Evolutionary conservation across 176 grass and related monocot species (phyloP), one percentile per base, ranked within the genome.

Genomic region (Typha latifolia): DNA sequence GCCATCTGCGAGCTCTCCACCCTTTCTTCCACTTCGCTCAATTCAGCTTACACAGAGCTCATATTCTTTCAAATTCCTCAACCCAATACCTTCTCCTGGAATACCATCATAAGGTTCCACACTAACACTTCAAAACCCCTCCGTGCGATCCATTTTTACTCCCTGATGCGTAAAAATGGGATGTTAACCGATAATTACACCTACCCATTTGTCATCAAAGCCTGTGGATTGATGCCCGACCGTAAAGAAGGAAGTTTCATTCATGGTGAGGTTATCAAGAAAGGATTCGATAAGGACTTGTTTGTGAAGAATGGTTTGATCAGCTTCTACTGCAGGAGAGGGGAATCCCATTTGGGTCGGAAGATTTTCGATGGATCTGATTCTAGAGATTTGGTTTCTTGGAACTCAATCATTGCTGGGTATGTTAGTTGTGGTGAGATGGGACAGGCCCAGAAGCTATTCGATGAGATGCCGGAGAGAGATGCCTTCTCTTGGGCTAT

Each of bases 351-450:
- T 23, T 75, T 71, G 4, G 81, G 84, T 47, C 76, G 81, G 64
- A 91, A 70, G 78, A 74, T 91, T 75, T 87, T 91, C 64, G 81
- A 87, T 14, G 75, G 71, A 53, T 65, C 48, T 12, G 59, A 32
- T 8, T 57, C n/a, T 19, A 82, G 62, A 31, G 75, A 91, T 74
- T 73, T 84, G 74, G 68, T 87, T 4, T 84, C 84, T 1, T 91
- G 88, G 88, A 91, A 91, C 75, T 87, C 81, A 1, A 83, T 91
- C 61, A 70, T 91, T 3, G 57, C 88, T 7, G 84, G 84, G 12
- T 84, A 91, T 51, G 81, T 87, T 3, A 73, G 14, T 0, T 76
- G 74, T 9, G 81, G 78, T 12, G 49, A 87, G 43, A 47, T 75
- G 21, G 71, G 18, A 1, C 63, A 76, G 19, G 88, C 88, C 3